Conservation (phyloP, 129 eudicot genomes). For the Kitagawia praeruptora region DNA sequence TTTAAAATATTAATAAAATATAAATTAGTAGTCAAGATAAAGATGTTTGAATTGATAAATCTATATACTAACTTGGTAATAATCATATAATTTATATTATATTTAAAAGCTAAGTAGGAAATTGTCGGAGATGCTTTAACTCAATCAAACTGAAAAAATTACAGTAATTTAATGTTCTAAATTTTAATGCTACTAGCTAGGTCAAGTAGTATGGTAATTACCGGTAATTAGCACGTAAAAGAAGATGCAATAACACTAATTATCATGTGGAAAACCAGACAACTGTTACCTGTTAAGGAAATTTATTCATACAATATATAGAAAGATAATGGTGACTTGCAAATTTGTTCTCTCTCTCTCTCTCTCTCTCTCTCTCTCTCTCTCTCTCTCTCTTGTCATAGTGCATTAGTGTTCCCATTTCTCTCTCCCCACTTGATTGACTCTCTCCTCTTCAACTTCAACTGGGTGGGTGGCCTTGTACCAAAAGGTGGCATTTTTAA, state of each 20-base stretch:
- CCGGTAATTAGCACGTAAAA: neutral
- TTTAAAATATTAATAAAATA: no score
- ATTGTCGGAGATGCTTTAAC: no score
- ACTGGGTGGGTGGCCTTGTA: neutral
- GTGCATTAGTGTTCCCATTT: neutral
- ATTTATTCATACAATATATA: neutral
- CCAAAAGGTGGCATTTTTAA: neutral
- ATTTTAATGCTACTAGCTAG: no score
- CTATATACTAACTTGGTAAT: no score
- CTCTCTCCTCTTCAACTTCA: neutral
- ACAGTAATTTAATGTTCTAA: no score
- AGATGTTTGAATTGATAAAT: no score
- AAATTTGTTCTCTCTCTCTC: neutral
- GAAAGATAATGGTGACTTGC: no score
- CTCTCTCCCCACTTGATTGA: neutral
- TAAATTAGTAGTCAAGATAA: no score
- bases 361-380: neutral
- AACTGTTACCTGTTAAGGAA: neutral
- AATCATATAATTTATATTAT: no score
- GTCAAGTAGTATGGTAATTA: neutral
- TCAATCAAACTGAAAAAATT: no score
- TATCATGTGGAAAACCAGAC: neutral
- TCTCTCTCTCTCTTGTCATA: neutral
- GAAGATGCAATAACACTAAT: neutral
- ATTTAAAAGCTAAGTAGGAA: no score